Percentiles rank a stretch among this genome's conserved stretches.
These are phyloP conservation scores for Strobilomyces confusus DNA, from an alignment of 768 basidiomycete genomes.

Conservation along the genomic window DNA sequence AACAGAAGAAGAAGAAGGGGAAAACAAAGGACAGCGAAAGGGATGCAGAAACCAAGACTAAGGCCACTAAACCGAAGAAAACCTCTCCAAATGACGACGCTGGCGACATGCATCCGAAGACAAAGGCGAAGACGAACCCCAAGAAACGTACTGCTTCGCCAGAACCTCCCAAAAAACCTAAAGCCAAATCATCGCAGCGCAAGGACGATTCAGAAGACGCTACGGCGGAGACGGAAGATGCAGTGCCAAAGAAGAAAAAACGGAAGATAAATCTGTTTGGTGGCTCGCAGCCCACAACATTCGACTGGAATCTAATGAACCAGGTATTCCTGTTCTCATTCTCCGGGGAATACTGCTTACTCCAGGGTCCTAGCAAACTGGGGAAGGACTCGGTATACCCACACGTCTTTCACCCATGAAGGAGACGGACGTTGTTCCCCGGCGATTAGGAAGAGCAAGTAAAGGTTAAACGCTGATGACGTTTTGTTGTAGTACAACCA, in stretches of 20 bases:
- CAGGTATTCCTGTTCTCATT: conserved; percentile 29
- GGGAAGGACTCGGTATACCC: conserved; percentile 56
- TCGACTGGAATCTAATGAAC: conserved; percentile 43
- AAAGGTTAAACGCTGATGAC: conserved; percentile 13
- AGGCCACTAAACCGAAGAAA: conserved; percentile 25
- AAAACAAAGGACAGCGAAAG: conserved; percentile 18
- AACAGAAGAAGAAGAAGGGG: conserved; percentile 24
- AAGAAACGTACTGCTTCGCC: conserved; percentile 21
- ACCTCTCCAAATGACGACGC: conserved; percentile 15
- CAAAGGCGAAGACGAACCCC: conserved; percentile 13
- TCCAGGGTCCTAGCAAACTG: conserved; percentile 22
- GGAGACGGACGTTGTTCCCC: conserved; percentile 47
- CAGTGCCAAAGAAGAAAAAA: conserved; percentile 58
- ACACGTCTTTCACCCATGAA: conserved; percentile 65
- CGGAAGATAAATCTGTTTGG: conserved; percentile 66
- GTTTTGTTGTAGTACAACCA: not conserved
- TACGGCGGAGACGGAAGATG: conserved; percentile 23
- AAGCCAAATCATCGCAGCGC: conserved; percentile 11
- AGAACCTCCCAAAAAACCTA: conserved; percentile 21
- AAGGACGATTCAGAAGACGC: conserved; percentile 17
- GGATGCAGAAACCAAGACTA: conserved; percentile 26
- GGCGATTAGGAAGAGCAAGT: conserved; percentile 33
- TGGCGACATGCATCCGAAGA: conserved; percentile 12
- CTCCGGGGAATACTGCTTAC: not conserved
- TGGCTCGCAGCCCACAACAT: conserved; percentile 36